phyloP scores from a whole-genome alignment of 345 rosid species.

The Xanthoceras sorbifolium region DNA sequence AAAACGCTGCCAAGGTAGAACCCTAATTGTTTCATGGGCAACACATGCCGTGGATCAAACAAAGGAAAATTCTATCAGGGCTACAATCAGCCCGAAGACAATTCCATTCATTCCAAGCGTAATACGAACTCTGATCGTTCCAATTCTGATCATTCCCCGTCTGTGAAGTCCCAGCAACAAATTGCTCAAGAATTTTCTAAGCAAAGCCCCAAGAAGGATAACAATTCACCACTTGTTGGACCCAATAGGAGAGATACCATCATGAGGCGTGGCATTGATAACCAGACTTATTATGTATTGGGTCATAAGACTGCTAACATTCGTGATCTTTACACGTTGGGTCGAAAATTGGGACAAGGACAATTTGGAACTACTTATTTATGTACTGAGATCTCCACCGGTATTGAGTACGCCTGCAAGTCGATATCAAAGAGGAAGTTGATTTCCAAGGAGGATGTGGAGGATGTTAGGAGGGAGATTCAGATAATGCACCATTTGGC shows the following conservation, averaged over 20 bases:
- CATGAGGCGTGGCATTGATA: slow-evolving; percentile 76
- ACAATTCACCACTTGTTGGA: slow-evolving; percentile 34
- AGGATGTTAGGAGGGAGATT: slow-evolving; percentile 94
- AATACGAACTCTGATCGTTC: slow-evolving; percentile 43
- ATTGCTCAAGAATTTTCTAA: slow-evolving; percentile 37
- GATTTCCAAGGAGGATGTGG: slow-evolving; percentile 92
- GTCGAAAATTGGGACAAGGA: slow-evolving; percentile 93
- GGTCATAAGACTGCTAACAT: slow-evolving; percentile 90
- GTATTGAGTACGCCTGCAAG: slow-evolving; percentile 88
- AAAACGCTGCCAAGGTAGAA: slow-evolving; percentile 34
- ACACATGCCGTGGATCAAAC: slow-evolving; percentile 95
- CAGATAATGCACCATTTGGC: slow-evolving; percentile 99
- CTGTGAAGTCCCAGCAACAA: slow-evolving; percentile 42
- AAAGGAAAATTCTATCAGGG: slow-evolving; percentile 78
- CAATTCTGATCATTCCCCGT: slow-evolving; percentile 45
- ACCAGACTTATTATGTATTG: slow-evolving; percentile 70
- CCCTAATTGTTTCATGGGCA: slow-evolving; percentile 89
- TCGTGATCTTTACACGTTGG: slow-evolving; percentile 76
- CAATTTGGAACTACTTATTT: slow-evolving; percentile 95
- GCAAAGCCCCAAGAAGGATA: slow-evolving; percentile 39
- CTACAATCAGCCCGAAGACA: slow-evolving; percentile 68
- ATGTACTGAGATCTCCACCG: slow-evolving; percentile 67
- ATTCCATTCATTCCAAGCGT: slow-evolving; percentile 40
- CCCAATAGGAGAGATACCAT: slow-evolving; percentile 52
- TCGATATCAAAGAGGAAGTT: slow-evolving; percentile 94